Evolutionary conservation across 2,329 filamentous ascomycete genomes (phyloP), one percentile per base, ranked within the genome.

Genomic region (Cladophialophora psammophila): DNA sequence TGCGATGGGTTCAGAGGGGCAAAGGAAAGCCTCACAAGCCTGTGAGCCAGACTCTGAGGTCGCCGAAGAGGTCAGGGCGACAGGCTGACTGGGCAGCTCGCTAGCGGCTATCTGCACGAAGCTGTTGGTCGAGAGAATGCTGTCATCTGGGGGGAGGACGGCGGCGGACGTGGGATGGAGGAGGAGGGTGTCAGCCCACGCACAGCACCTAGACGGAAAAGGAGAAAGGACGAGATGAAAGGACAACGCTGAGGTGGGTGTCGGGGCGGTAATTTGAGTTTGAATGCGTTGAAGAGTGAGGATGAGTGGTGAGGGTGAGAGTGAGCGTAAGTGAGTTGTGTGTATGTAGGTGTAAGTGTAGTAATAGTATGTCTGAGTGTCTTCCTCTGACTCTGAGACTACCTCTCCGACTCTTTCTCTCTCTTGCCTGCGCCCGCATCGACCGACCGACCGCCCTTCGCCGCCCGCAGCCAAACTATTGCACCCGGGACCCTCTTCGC

Each of bases 31-130:
- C 40, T 31, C n/a, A 13, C 57, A 5, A 31, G 42, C n/a, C 15
- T 34, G 57, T 50, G 18, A 50, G 45, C 45, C 45, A 50, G 45
- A 45, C 40, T 10, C 10, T 18, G 40, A 50, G 45, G 45, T 60
- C 45, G n/a, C 45, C 18, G 20, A 61, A 53, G n/a, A 34, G n/a
- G 42, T 38, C 59, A 61, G 45, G 32, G 59, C 45, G n/a, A 60
- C 45, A 61, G 59, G 59, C 57, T 60, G 57, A 53, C 59, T 20
- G 32, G 55, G 45, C 32, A 18, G 13, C 59, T 61, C 45, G 59
- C 59, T 61, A 61, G 59, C 59, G 59, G 59, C 45, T 61, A 61
- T 61, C 48, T 61, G 57, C 48, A 53, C 15, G 12, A 34, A 53
- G 59, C 34, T 18, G 45, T 61, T 61, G 59, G 59, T 61, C 35